phyloP scores from a whole-genome alignment of 169 alveolate species.

The Eimeria maxima region DNA sequence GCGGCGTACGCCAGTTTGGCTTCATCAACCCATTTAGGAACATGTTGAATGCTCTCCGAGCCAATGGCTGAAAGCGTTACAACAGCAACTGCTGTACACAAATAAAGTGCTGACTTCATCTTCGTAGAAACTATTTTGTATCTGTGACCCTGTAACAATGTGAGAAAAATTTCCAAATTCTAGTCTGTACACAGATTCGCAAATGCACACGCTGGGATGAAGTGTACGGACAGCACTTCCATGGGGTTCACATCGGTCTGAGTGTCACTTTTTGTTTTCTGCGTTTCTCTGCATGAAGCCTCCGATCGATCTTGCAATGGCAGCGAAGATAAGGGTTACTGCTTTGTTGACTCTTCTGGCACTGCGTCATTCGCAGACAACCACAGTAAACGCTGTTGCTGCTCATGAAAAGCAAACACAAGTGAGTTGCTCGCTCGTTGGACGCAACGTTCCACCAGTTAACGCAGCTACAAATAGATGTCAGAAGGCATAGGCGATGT shows the following conservation, averaged over 20 bases:
- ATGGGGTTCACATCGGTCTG: neutral
- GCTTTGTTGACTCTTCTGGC: constrained; percentile 1
- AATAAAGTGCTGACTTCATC: constrained; percentile 46
- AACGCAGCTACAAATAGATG: constrained; percentile 27
- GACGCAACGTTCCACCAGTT: neutral
- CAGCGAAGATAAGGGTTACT: neutral
- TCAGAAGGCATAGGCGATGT: constrained; percentile 57
- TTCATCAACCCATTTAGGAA: constrained; percentile 67
- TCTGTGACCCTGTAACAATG: constrained; percentile 7
- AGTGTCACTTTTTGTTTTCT: constrained; percentile 45
- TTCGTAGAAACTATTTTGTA: constrained; percentile 17
- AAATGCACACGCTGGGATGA: neutral
- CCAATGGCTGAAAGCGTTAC: constrained; percentile 46
- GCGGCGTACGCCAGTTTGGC: constrained; percentile 73
- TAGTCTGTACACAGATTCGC: neutral
- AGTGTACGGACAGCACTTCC: constrained; percentile 37
- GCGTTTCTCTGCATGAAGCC: neutral
- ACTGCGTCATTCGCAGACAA: neutral
- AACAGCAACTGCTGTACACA: constrained; percentile 67
- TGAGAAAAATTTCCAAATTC: constrained; percentile 8
- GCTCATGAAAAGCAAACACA: constrained; percentile 56
- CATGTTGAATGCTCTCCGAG: constrained; percentile 17
- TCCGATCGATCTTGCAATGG: neutral
- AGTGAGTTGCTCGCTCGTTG: neutral
- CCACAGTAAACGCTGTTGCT: constrained; percentile 29